Base-by-base conservation (phyloP, 441 rosid genomes). In the Lepidium campestre region DNA sequence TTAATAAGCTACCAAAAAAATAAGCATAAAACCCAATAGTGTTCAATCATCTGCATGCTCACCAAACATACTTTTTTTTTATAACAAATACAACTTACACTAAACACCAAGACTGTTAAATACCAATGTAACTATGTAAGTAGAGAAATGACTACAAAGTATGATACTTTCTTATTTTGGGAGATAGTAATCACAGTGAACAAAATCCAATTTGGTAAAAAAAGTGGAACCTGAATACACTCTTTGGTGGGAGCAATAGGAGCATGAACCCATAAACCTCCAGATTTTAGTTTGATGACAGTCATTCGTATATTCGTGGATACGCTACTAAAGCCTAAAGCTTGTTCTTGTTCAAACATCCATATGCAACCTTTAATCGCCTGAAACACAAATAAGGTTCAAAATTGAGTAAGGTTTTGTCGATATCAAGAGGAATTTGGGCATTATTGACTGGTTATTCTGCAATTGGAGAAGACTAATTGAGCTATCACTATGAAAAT, bases 241-340 rank as follows among this genome's bases (percentile, higher is more conserved):
- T 93, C 97, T 83, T 83, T 77, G 40, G 99, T 91, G 14, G 99
- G 97, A 75, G 97, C 99, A 77, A 93, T 82, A 27, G 99, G 97
- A n/a, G 99, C 99, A 77, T 94, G 99, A 62, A 94, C 88, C 97
- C 97, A 91, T 71, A 91, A 76, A n/a, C 99, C 97, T 50, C 96
- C 97, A 47, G 97, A 89, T 81, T 91, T 91, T 34, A 94, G 89
- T 74, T 89, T 94, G 85, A 94, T 91, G 56, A 86, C 89, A 5
- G 96, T 91, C 99, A 90, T 92, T 18, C 96, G 80, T 56, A 86
- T 90, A 74, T 92, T 92, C 4, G 96, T 91, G 0, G 99, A 93
- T 52, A 93, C 96, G n/a, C 97, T 91, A 82, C 97, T 93, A 85
- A 93, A 91, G 17, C 99, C 99, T 77, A 94, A 77, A 35, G 97